Conservation (phyloP, 345 rosid species). For the Dipteronia sinensis region DNA sequence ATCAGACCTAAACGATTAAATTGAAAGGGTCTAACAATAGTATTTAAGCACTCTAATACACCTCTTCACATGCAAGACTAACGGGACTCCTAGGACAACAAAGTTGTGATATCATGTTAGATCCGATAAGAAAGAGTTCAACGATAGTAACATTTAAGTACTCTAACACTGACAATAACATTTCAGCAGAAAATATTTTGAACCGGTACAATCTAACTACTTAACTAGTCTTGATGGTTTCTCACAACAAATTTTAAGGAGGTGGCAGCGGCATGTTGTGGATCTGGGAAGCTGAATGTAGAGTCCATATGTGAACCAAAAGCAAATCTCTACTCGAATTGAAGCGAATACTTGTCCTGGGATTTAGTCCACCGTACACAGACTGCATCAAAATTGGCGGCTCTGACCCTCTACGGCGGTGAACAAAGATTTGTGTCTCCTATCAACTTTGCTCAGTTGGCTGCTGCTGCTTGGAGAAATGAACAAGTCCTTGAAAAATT, state of each 20-base stretch:
- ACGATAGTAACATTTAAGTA: no score
- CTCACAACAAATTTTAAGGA: conserved; percentile 40
- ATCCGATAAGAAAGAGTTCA: no score
- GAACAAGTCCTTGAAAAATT: not conserved
- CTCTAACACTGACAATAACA: not conserved
- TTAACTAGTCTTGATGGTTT: not conserved
- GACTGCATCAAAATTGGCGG: conserved; percentile 49
- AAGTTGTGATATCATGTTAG: no score
- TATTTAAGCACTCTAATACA: no score
- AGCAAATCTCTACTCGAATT: conserved; percentile 40
- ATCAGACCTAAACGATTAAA: no score
- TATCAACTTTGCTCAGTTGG: conserved; percentile 50
- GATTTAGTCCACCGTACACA: conserved; percentile 50
- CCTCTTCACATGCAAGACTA: no score
- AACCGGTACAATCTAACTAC: not conserved
- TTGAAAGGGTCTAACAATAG: no score
- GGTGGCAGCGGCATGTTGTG: conserved; percentile 45
- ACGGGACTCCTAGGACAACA: no score
- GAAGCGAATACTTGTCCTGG: conserved; percentile 52
- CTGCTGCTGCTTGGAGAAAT: conserved; percentile 29
- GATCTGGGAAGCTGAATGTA: conserved; percentile 35
- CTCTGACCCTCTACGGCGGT: conserved; percentile 44
- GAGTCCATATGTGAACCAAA: conserved; percentile 25
- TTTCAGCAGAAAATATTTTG: not conserved
- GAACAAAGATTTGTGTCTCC: conserved; percentile 43